These are phyloP conservation scores for Tuber microsphaerosporum DNA, from an alignment of 495 filamentous ascomycete genomes.

Conservation along the genomic window DNA sequence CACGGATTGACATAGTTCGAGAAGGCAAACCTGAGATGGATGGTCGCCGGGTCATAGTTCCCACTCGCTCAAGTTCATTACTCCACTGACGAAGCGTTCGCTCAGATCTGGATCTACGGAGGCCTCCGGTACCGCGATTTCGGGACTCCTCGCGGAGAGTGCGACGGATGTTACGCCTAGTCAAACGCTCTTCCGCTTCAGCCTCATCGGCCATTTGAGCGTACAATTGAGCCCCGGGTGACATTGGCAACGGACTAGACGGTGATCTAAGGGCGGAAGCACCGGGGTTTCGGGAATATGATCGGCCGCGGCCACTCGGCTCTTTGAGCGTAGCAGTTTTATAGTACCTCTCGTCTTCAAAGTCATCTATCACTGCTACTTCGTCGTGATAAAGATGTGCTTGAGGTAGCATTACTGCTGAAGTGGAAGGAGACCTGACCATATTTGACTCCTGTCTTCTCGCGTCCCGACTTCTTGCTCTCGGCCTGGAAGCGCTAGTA, in stretches of 20 bases:
- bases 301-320: conserved; percentile 22
- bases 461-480: conserved; percentile 10
- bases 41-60: conserved; percentile 28
- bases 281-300: conserved; percentile 16
- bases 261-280: conserved; percentile 55
- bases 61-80: conserved; percentile 35
- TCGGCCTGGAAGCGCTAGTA: conserved; percentile 7
- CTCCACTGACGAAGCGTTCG: conserved; percentile 39
- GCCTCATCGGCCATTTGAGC: conserved; percentile 33
- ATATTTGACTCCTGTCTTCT: conserved; percentile 26
- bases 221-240: conserved; percentile 40
- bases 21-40: conserved; percentile 30
- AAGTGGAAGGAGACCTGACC: conserved; percentile 68
- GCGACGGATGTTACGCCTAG: conserved; percentile 21
- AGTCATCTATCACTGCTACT: conserved; percentile 23
- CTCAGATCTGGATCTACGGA: conserved; percentile 39
- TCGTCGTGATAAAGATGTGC: conserved; percentile 43
- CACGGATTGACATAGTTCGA: conserved; percentile 30
- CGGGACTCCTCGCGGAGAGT: conserved; percentile 24
- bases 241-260: conserved; percentile 70
- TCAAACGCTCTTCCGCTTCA: conserved; percentile 30
- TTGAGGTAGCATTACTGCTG: conserved; percentile 37
- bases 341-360: conserved; percentile 36
- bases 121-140: conserved; percentile 13
- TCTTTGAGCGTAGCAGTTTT: conserved; percentile 12